phyloP scores from a whole-genome alignment of 2,329 filamentous ascomycete species.

The Sporothrix humicola region DNA sequence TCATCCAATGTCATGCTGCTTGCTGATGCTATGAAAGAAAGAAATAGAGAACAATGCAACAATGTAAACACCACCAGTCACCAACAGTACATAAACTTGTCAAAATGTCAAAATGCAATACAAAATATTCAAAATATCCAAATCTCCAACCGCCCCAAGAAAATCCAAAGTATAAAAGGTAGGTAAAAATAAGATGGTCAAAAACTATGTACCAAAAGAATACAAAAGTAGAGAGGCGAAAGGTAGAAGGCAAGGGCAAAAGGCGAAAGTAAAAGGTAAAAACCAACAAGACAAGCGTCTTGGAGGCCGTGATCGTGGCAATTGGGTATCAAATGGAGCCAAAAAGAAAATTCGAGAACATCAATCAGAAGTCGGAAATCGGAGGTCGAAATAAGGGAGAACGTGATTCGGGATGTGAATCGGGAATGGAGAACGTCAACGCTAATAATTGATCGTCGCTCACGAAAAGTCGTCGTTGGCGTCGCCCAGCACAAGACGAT shows the following conservation, averaged over 20 bases:
- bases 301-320: conserved; percentile 36
- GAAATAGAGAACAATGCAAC: conserved; percentile 18
- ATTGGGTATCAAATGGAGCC: conserved; percentile 34
- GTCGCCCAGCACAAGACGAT: conserved; percentile 40
- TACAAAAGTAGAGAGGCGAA: background rate
- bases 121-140: background rate
- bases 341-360: conserved; percentile 17
- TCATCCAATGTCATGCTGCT: conserved; percentile 23
- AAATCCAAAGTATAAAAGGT: background rate
- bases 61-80: background rate
- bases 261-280: background rate
- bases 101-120: conserved; percentile 17
- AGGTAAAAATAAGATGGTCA: background rate
- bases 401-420: too few species aligned
- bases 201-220: conserved; percentile 35
- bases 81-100: background rate
- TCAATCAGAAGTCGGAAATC: background rate
- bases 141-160: background rate
- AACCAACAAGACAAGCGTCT: background rate
- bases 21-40: conserved; percentile 19
- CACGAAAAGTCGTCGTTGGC: conserved; percentile 42
- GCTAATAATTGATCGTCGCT: background rate
- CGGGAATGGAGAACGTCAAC: background rate
- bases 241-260: background rate
- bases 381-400: conserved; percentile 12